phyloP scores from a whole-genome alignment of 1,284 basidiomycete species.

The Microbotryum intermedium region DNA sequence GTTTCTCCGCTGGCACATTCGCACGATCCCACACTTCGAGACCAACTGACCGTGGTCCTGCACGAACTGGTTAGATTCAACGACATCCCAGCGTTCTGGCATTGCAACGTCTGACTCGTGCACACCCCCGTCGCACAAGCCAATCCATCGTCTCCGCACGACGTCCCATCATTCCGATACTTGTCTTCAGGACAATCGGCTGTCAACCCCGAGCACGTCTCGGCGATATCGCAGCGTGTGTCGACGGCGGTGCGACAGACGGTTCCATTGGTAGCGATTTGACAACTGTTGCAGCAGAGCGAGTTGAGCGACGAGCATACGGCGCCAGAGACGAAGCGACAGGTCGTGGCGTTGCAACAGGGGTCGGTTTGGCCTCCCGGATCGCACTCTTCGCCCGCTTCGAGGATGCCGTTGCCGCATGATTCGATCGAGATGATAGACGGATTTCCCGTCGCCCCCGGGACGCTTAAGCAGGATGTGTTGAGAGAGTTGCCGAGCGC shows the following conservation, averaged over 20 bases:
- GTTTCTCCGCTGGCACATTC: too few relatives aligned
- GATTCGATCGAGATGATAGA: slow-evolving; percentile 36
- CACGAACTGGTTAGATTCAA: slow-evolving; percentile 62
- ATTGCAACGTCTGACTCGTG: slow-evolving; percentile 70
- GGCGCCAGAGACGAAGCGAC: slow-evolving; percentile 63
- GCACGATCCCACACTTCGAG: too few relatives aligned
- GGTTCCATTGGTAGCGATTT: slow-evolving; percentile 52
- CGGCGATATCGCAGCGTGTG: slow-evolving; percentile 61
- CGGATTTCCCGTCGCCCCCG: slow-evolving; percentile 18
- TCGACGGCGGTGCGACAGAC: slow-evolving; percentile 68
- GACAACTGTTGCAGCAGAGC: slow-evolving; percentile 67
- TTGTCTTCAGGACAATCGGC: slow-evolving; percentile 64
- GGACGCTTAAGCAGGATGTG: slow-evolving; percentile 32
- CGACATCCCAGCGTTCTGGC: slow-evolving; percentile 57
- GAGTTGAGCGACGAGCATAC: slow-evolving; percentile 72
- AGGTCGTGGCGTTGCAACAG: slow-evolving; percentile 71
- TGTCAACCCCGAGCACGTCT: slow-evolving; percentile 68
- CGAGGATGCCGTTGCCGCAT: slow-evolving; percentile 70
- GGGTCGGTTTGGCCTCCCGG: slow-evolving; percentile 58
- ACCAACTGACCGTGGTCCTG: slow-evolving; percentile 34
- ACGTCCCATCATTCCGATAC: slow-evolving; percentile 54
- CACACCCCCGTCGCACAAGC: slow-evolving; percentile 74
- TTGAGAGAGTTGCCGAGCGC: slow-evolving; percentile 38
- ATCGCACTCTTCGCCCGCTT: slow-evolving; percentile 73
- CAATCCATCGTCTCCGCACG: slow-evolving; percentile 53